These are phyloP conservation scores for Hirsutella thompsonii DNA, from an alignment of 2,329 filamentous ascomycete genomes.

Conservation along the genomic window DNA sequence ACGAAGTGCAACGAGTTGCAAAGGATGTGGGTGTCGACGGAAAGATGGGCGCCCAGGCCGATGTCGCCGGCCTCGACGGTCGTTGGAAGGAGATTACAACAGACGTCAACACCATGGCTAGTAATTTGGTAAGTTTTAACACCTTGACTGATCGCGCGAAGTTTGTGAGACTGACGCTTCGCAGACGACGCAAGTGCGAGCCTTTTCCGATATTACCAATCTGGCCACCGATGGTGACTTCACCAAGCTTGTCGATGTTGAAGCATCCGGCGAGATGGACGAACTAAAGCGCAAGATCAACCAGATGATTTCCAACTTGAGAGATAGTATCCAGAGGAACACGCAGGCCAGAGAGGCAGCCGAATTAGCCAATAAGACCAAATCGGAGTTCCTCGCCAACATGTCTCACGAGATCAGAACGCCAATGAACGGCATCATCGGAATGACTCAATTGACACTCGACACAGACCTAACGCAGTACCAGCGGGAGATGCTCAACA, in stretches of 20 bases:
- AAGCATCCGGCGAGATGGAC: constrained; percentile 98
- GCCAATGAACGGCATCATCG: constrained; percentile 94
- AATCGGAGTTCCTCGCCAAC: constrained; percentile 95
- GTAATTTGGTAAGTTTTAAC: constrained; percentile 37
- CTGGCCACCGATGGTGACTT: constrained; percentile 95
- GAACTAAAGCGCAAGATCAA: constrained; percentile 99
- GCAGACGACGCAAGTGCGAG: constrained; percentile 89
- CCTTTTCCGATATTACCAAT: constrained; percentile 98
- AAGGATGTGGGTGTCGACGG: constrained; percentile 95
- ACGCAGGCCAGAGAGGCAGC: constrained; percentile 91
- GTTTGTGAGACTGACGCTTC: constrained; percentile 12
- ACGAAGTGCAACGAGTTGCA: constrained; percentile 88
- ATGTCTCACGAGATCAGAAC: constrained; percentile 99
- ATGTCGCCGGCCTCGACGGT: constrained; percentile 83
- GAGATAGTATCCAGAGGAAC: constrained; percentile 94
- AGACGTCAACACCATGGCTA: constrained; percentile 88
- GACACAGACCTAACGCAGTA: constrained; percentile 92
- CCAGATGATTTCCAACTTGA: constrained; percentile 92
- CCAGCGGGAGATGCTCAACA: constrained; percentile 96
- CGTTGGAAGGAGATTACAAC: constrained; percentile 98
- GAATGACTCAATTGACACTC: constrained; percentile 92
- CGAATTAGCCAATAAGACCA: constrained; percentile 93
- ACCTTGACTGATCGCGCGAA: background rate
- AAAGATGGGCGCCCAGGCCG: constrained; percentile 96
- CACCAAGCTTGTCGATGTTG: constrained; percentile 90